Conservation (phyloP, 1,284 basidiomycete species). For the Malassezia yamatoensis region DNA sequence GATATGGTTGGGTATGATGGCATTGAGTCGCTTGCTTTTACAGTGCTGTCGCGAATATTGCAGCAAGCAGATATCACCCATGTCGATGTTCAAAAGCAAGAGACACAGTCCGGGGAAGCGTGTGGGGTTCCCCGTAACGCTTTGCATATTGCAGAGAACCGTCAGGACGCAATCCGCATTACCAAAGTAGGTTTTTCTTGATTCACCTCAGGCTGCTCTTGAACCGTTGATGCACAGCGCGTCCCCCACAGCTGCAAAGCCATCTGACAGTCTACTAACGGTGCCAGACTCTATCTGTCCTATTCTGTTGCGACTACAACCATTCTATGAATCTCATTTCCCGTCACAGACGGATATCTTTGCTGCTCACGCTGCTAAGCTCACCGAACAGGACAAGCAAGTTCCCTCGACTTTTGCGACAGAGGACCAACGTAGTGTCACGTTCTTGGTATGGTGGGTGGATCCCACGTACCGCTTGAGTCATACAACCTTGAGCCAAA, state of each 20-base stretch:
- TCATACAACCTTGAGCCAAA: conserved; percentile 39
- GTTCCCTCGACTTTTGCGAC: neutral
- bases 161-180: neutral
- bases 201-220: neutral
- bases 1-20: conserved; percentile 87
- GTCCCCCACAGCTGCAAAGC: neutral
- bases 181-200: conserved; percentile 18
- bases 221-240: neutral
- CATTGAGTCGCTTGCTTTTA: conserved; percentile 85
- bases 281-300: conserved; percentile 57
- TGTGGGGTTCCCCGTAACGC: neutral
- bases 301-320: conserved; percentile 82
- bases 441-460: conserved; percentile 34
- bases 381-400: neutral
- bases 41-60: conserved; percentile 38
- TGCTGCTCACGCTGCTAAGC: neutral
- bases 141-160: conserved; percentile 29
- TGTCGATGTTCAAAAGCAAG: neutral
- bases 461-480: conserved; percentile 38
- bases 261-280: neutral
- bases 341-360: conserved; percentile 2
- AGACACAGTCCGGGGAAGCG: neutral
- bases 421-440: conserved; percentile 14
- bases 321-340: conserved; percentile 6
- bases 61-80: conserved; percentile 34